Conservation (phyloP, 1,284 basidiomycete species). For the Phylloboletellus chloephorus region DNA sequence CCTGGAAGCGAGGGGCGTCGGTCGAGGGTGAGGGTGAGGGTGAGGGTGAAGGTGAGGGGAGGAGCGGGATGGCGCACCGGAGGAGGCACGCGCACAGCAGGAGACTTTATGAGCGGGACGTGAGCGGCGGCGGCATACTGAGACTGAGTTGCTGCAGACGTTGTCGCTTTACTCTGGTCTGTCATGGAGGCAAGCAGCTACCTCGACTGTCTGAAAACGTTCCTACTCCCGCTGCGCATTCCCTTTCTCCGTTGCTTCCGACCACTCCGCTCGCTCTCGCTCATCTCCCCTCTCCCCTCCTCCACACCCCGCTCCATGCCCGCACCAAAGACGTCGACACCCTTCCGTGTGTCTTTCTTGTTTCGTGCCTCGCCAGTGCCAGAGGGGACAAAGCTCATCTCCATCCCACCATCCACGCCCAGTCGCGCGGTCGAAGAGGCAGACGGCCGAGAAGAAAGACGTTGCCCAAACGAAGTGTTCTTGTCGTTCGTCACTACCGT, state of each 20-base stretch:
- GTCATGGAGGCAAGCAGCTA: conserved; percentile 19
- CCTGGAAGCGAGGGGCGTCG: conserved; percentile 39
- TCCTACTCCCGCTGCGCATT: conserved; percentile 82
- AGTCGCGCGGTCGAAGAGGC: conserved; percentile 13
- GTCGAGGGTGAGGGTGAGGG: too few species aligned
- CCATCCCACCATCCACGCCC: conserved; percentile 51
- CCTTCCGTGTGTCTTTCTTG: conserved; percentile 46
- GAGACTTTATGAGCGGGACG: conserved; percentile 86
- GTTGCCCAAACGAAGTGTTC: conserved; percentile 65
- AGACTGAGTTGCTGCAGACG: conserved; percentile 24
- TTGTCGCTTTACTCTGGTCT: conserved; percentile 18
- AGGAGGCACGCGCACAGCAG: conserved; percentile 79
- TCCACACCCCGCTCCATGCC: conserved; percentile 78
- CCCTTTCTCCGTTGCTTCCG: conserved; percentile 67
- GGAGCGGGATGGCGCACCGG: conserved; percentile 47
- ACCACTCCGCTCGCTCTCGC: conserved; percentile 59
- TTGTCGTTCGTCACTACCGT: conserved; percentile 39
- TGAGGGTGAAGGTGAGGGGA: not conserved
- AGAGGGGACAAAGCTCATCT: conserved; percentile 62
- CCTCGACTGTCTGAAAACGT: conserved; percentile 57
- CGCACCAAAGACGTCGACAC: conserved; percentile 75
- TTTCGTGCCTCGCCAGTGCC: conserved; percentile 25
- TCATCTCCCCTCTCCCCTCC: conserved; percentile 41
- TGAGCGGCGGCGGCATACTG: conserved; percentile 72
- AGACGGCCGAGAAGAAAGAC: conserved; percentile 36